These are phyloP conservation scores for Ustilago nuda DNA, from an alignment of 1,284 basidiomycete genomes.

Conservation along the genomic window DNA sequence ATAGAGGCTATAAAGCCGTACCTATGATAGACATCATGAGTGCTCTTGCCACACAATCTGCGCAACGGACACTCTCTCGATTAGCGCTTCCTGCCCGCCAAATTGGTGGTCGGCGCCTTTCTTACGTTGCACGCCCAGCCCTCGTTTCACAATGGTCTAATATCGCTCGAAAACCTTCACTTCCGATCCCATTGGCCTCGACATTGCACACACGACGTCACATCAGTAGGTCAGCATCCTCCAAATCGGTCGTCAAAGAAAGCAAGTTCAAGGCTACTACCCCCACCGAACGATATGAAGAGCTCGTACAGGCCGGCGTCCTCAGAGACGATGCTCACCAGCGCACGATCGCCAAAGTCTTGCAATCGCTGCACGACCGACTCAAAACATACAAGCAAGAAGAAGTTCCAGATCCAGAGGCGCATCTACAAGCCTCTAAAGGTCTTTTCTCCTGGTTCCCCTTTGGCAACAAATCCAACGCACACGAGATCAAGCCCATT, in stretches of 20 bases:
- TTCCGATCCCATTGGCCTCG: background rate
- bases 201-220: background rate
- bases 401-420: slow-evolving; percentile 55
- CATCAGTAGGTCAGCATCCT: slow-evolving; percentile 5
- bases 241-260: slow-evolving; percentile 21
- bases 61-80: background rate
- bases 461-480: slow-evolving; percentile 30
- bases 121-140: slow-evolving; percentile 9
- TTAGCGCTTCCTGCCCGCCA: slow-evolving; percentile 26
- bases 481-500: slow-evolving; percentile 38
- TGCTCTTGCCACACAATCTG: slow-evolving; percentile 12
- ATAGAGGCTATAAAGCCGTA: slow-evolving; percentile 7
- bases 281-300: slow-evolving; percentile 80
- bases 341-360: slow-evolving; percentile 81
- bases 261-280: slow-evolving; percentile 26
- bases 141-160: slow-evolving; percentile 6
- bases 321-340: slow-evolving; percentile 86
- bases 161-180: background rate
- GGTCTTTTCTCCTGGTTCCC: slow-evolving; percentile 50
- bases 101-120: slow-evolving; percentile 25
- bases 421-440: slow-evolving; percentile 36
- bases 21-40: slow-evolving; percentile 17
- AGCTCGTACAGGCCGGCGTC: slow-evolving; percentile 78
- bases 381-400: slow-evolving; percentile 75
- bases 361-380: slow-evolving; percentile 83